Conservation (phyloP, 371 early-diverging fungal genomes). For the Mucor ambiguus region DNA sequence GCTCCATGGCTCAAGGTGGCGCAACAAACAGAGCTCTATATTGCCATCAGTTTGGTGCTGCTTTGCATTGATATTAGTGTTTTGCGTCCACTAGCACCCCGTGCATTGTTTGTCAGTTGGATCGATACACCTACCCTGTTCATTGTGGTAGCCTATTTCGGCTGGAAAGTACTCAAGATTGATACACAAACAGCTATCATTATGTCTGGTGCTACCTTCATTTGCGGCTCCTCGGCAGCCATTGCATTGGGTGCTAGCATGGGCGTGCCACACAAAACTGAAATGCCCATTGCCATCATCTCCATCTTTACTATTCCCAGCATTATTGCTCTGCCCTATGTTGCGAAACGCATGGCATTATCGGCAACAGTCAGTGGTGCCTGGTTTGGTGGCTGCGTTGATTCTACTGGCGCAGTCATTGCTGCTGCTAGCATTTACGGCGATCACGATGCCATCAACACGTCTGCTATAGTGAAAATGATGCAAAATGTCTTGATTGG, state of each 20-base stretch:
- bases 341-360: slow-evolving; percentile 50
- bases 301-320: slow-evolving; percentile 68
- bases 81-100: slow-evolving; percentile 56
- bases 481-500: slow-evolving; percentile 67
- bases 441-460: slow-evolving; percentile 55
- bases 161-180: slow-evolving; percentile 53
- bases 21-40: slow-evolving; percentile 64
- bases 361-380: slow-evolving; percentile 58
- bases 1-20: slow-evolving; percentile 61
- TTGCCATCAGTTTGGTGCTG: slow-evolving; percentile 61
- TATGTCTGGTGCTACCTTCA: slow-evolving; percentile 65
- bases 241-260: slow-evolving; percentile 62
- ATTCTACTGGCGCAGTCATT: slow-evolving; percentile 70
- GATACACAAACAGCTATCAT: slow-evolving; percentile 64
- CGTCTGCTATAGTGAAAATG: slow-evolving; percentile 68
- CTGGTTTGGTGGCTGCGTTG: slow-evolving; percentile 70
- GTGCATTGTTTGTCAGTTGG: slow-evolving; percentile 68
- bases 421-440: slow-evolving; percentile 67
- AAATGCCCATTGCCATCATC: slow-evolving; percentile 66
- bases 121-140: slow-evolving; percentile 62
- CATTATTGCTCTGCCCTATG: slow-evolving; percentile 65
- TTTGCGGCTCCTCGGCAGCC: slow-evolving; percentile 69
- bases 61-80: slow-evolving; percentile 62
- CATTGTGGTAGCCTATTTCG: slow-evolving; percentile 56
- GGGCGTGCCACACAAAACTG: slow-evolving; percentile 58